phyloP scores from a whole-genome alignment of 2,329 filamentous ascomycete species.

The Talaromyces rugulosus region DNA sequence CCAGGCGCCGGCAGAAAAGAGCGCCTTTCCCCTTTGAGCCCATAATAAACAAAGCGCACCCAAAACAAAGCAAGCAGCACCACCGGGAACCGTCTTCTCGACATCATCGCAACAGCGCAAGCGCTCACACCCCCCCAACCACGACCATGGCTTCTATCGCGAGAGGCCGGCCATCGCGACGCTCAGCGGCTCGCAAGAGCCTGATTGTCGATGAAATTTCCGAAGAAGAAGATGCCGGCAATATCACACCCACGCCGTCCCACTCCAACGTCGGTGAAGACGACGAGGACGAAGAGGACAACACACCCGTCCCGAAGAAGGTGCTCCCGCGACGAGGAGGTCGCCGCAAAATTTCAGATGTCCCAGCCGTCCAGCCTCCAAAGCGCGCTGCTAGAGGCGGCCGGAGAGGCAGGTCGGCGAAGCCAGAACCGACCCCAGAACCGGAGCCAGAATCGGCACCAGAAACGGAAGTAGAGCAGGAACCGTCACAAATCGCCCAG shows the following conservation, averaged over 20 bases:
- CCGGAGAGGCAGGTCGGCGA: slow-evolving; percentile 2
- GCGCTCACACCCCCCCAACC: not conserved
- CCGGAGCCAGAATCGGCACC: slow-evolving; percentile 37
- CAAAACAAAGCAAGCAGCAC: slow-evolving; percentile 17
- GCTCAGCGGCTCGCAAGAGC: slow-evolving; percentile 62
- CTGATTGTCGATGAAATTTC: slow-evolving; percentile 73
- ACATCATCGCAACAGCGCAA: slow-evolving; percentile 19
- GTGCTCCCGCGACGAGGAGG: slow-evolving; percentile 55
- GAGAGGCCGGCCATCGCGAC: slow-evolving; percentile 54
- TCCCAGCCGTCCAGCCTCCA: slow-evolving; percentile 37
- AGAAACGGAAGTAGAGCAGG: slow-evolving; percentile 48
- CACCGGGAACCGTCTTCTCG: slow-evolving; percentile 15
- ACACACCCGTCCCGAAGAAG: slow-evolving; percentile 66
- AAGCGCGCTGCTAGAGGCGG: slow-evolving; percentile 8
- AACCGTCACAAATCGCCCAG: slow-evolving; percentile 57
- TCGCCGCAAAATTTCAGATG: slow-evolving; percentile 50
- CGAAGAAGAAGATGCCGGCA: slow-evolving; percentile 63
- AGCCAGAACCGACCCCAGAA: slow-evolving; percentile 3
- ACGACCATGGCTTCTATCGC: slow-evolving; percentile 36
- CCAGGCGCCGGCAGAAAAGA: slow-evolving; percentile 25
- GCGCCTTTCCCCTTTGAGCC: slow-evolving; percentile 29
- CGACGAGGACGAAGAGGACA: slow-evolving; percentile 70
- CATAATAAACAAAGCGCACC: slow-evolving; percentile 38
- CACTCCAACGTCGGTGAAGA: slow-evolving; percentile 51
- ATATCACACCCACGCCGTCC: slow-evolving; percentile 39